Percentiles rank a stretch among this genome's conserved stretches.
Conservation (phyloP, 192 early-diverging fungal genomes). For the Gaertneriomyces sp. region DNA sequence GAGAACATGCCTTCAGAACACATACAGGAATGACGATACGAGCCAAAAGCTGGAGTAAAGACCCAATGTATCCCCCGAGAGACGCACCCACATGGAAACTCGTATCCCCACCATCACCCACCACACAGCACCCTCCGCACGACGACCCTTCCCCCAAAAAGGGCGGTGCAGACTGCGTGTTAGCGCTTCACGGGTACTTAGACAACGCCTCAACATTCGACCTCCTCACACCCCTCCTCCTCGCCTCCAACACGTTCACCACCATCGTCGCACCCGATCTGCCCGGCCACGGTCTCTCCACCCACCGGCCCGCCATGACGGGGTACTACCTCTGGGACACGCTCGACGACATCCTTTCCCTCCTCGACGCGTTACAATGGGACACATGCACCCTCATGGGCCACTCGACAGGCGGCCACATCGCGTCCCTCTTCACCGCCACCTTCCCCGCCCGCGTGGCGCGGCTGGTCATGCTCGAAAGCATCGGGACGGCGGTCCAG, state of each 20-base stretch:
- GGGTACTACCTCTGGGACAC: constrained; percentile 42
- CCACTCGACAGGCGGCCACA: constrained; percentile 40
- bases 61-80: background rate
- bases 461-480: constrained; percentile 38
- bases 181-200: constrained; percentile 22
- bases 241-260: background rate
- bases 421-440: constrained; percentile 30
- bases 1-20: background rate
- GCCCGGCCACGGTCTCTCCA: constrained; percentile 36
- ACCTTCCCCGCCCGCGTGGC: constrained; percentile 29
- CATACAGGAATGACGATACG: constrained; percentile 1
- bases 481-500: constrained; percentile 33
- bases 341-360: constrained; percentile 27
- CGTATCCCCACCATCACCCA: too few species aligned
- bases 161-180: constrained; percentile 1
- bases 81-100: background rate
- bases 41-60: constrained; percentile 9
- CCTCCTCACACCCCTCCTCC: constrained; percentile 14
- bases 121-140: background rate
- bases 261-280: constrained; percentile 34
- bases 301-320: constrained; percentile 3
- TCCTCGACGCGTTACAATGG: constrained; percentile 23
- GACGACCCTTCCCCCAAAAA: background rate
- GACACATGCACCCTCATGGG: constrained; percentile 27
- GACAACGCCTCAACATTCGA: constrained; percentile 36